These are phyloP conservation scores for Diddensiella santjacobensis DNA, from an alignment of 805 yeast species.

Conservation along the genomic window DNA sequence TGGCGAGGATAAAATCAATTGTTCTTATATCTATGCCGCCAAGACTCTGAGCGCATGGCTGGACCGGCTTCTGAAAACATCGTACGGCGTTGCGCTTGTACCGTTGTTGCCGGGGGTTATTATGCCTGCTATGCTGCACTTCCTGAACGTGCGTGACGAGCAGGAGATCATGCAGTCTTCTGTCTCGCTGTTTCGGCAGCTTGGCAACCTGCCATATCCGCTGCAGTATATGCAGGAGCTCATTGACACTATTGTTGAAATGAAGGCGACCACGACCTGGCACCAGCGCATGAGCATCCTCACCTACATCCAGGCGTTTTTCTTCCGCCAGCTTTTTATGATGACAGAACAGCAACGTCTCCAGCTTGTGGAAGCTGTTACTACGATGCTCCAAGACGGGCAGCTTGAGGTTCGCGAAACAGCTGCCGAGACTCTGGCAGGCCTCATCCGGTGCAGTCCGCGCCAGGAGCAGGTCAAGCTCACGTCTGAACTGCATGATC, in stretches of 20 bases:
- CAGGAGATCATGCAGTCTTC: slow-evolving; percentile 53
- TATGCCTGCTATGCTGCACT: slow-evolving; percentile 63
- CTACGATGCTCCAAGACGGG: slow-evolving; percentile 51
- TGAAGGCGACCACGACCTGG: slow-evolving; percentile 38
- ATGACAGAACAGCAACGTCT: slow-evolving; percentile 47
- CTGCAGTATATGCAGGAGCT: slow-evolving; percentile 41
- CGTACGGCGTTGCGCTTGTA: slow-evolving; percentile 50
- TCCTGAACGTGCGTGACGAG: slow-evolving; percentile 71
- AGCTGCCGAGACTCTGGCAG: slow-evolving; percentile 72
- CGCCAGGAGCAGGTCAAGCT: slow-evolving; percentile 38
- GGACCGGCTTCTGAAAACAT: slow-evolving; percentile 48
- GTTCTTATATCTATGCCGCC: slow-evolving; percentile 58
- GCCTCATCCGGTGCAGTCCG: slow-evolving; percentile 65
- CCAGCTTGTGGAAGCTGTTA: slow-evolving; percentile 49
- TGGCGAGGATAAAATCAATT: slow-evolving; percentile 29
- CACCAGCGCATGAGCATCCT: slow-evolving; percentile 65
- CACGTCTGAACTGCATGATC: slow-evolving; percentile 41
- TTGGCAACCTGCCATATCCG: slow-evolving; percentile 49
- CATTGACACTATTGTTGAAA: slow-evolving; percentile 41
- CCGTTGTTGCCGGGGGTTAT: slow-evolving; percentile 50
- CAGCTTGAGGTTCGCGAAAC: slow-evolving; percentile 72
- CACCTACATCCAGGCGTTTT: slow-evolving; percentile 67
- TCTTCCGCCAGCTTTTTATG: slow-evolving; percentile 62
- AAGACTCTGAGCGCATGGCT: slow-evolving; percentile 65
- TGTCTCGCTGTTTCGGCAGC: slow-evolving; percentile 40